A percentile compares a stretch with the other conserved stretches of the same genome.
Evolutionary conservation across 1,284 basidiomycete genomes (phyloP).

Genomic region (Rhodotorula mucilaginosa): DNA sequence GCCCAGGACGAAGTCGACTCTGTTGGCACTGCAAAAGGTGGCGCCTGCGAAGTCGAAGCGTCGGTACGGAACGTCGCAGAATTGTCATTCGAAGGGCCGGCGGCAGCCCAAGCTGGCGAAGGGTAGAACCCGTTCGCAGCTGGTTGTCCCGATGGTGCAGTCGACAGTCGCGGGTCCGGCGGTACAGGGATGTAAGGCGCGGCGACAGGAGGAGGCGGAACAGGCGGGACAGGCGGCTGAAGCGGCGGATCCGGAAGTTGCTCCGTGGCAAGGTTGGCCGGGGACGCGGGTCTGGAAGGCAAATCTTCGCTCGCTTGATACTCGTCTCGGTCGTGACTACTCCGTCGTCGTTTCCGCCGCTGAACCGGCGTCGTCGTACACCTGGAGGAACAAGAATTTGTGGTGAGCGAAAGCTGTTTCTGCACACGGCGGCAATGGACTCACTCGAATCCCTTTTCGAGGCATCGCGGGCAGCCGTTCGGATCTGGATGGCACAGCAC

Average conservation of each 20-base stretch:
- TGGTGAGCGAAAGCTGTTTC: neutral
- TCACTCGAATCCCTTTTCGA: constrained; percentile 8
- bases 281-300: too few species aligned
- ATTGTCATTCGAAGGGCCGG: neutral
- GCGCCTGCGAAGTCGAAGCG: neutral
- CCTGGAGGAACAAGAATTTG: neutral
- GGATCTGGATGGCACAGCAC: constrained; percentile 18
- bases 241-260: neutral
- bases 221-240: neutral
- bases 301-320: neutral
- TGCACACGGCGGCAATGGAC: neutral
- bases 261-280: too few species aligned
- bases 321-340: neutral
- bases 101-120: neutral
- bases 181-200: too few species aligned
- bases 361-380: constrained; percentile 21
- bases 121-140: neutral
- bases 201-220: too few species aligned
- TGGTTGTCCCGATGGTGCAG: neutral
- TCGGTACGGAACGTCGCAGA: neutral
- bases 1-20: too few species aligned
- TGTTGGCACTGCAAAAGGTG: neutral
- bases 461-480: constrained; percentile 15
- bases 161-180: too few species aligned
- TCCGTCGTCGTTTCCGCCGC: constrained; percentile 9